Base-by-base conservation (phyloP, 352 stramenopile genomes). In the Globisporangium echinulatum region DNA sequence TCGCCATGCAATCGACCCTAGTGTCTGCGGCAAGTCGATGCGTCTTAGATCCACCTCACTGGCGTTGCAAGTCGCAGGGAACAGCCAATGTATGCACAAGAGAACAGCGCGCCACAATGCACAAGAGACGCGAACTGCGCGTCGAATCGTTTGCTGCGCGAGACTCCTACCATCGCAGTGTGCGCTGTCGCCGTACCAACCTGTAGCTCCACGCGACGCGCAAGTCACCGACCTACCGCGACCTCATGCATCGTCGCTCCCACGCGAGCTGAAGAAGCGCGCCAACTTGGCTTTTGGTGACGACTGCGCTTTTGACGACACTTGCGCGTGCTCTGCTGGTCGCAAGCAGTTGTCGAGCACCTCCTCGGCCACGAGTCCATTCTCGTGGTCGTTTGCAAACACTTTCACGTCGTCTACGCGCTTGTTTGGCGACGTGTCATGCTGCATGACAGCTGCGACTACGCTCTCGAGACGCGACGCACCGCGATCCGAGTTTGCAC, bases 201-300 rank as follows among this genome's bases (percentile, higher is more conserved):
- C 25, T 33, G 25, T 33, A 33, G 25, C 25, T 33, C 25, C 25
- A 33, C 25, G 25, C 25, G 25, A 33, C 2, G 25, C 25, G 25
- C 25, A 33, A 33, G 25, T 33, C 25, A 33, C 25, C 25, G 25
- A 33, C 25, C 25, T 33, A 33, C 25, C 25, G 25, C 25, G 25
- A 33, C 25, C 25, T 33, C 25, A 33, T 33, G 25, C 25, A 33
- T 33, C 25, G 25, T 3, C 25, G 49, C 49, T 54, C 54, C 55
- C 54, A 15, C 33, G 48, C 36, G 51, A n/a, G 5, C 55, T 50
- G 56, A 67, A 67, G 55, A 67, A 63, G 33, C 55, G 55, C 37
- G 49, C 15, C 42, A 54, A 46, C 49, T 58, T 44, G 40, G 17
- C 49, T 13, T 47, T 59, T 10, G 55, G 61, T 33, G 56, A 62